Base-by-base conservation (phyloP, 2,329 filamentous ascomycete genomes). In the Trichoderma brevicompactum region DNA sequence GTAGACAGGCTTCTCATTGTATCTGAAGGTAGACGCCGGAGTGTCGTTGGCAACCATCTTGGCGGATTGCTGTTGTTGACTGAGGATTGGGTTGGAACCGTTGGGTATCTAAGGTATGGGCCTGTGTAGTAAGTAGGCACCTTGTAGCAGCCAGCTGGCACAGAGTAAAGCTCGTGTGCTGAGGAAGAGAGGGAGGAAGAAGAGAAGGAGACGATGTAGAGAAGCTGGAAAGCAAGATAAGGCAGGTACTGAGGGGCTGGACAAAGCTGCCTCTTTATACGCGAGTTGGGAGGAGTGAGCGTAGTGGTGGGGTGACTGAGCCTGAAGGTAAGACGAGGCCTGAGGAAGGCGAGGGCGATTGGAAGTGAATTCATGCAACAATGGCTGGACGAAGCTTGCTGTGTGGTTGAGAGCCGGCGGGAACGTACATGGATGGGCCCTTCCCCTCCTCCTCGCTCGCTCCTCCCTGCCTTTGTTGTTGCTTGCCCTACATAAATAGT, bases 1-100 rank as follows among this genome's bases (percentile, higher is more conserved):
- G 74, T 87, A 87, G 68, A 83, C 78, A 54, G 85, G 84, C 71
- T 80, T 82, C 75, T 88, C 84, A 70, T 83, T 79, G 75, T 87
- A 87, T 68, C 81, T 81, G 74, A 79, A 81, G 69, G 80, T 82
- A 63, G 80, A 79, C 7, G 77, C 76, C 40, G 80, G 72, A 68
- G 76, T 78, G 50, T 80, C 76, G 74, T 81, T 74, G 71, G 75
- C 75, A 69, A 75, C 77, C 79, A 83, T 82, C 63, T 67, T 79
- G 71, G 44, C 65, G 68, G 48, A 7, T 10, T 23, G 12, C 12
- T 53, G 17, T 48, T 34, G 65, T 32, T 55, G 50, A 55, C 0
- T n/a, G 28, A 19, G 48, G 46, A 40, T n/a, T 19, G 15, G n/a
- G 6, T 5, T 8, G 7, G 7, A 32, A 19, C 10, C 5, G 41